phyloP scores from a whole-genome alignment of 225 moss, liverwort and hornwort genomes.

The Climacium dendroides region DNA sequence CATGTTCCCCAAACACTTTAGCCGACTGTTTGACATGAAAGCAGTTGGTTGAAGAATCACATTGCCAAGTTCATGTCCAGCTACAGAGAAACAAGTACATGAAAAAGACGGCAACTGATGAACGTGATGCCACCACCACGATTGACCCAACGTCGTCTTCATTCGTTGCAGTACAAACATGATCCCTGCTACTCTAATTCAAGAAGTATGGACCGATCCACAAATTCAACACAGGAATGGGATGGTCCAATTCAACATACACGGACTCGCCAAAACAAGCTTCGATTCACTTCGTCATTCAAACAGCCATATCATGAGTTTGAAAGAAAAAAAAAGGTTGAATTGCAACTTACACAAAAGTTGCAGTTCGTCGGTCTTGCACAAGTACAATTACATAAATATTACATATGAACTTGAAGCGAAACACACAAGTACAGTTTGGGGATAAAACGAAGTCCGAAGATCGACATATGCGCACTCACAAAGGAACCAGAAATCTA shows the following conservation, averaged over 20 bases:
- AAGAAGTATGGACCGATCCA: not conserved
- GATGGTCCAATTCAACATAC: not conserved
- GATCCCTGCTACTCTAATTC: not conserved
- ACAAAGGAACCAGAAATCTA: not conserved
- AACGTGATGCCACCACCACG: conserved; percentile 14
- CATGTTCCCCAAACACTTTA: not conserved
- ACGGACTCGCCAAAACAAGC: not conserved
- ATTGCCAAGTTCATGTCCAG: not conserved
- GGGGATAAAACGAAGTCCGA: not conserved
- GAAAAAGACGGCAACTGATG: not conserved
- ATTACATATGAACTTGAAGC: not conserved
- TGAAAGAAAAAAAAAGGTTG: too few species aligned
- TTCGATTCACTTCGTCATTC: not conserved
- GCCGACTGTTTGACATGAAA: not conserved
- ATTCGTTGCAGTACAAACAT: not conserved
- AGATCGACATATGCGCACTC: not conserved
- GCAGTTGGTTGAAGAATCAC: not conserved
- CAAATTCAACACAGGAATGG: not conserved
- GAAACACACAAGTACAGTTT: not conserved
- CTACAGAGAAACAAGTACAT: not conserved
- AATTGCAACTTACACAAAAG: not conserved
- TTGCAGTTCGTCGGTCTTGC: not conserved
- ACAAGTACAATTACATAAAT: not conserved
- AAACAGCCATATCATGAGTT: not conserved
- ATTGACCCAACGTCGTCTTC: conserved; percentile 1